These are phyloP conservation scores for Priceomyces medius DNA, from an alignment of 805 yeast genomes.

Conservation along the genomic window DNA sequence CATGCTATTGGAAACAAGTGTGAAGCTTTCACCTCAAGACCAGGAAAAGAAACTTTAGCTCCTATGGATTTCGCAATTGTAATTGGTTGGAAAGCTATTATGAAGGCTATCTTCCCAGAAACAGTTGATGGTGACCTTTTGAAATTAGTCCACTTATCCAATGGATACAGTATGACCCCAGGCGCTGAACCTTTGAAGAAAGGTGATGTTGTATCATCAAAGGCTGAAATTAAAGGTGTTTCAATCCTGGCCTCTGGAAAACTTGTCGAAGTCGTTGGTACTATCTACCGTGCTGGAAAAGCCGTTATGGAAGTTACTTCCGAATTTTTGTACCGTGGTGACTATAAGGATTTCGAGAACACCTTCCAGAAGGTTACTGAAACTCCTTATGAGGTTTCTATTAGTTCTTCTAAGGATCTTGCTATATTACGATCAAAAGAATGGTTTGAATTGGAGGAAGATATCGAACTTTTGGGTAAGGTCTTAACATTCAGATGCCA, in stretches of 20 bases:
- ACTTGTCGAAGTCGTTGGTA: conserved; percentile 92
- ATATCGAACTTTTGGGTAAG: conserved; percentile 70
- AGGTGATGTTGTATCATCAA: conserved; percentile 81
- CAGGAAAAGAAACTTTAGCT: conserved; percentile 80
- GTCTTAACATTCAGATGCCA: conserved; percentile 86
- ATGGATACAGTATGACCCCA: conserved; percentile 89
- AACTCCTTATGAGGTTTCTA: conserved; percentile 76
- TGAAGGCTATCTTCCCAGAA: conserved; percentile 96
- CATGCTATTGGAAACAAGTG: conserved; percentile 97
- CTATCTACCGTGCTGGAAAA: conserved; percentile 68
- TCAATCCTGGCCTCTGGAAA: conserved; percentile 91
- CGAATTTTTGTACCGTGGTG: conserved; percentile 95
- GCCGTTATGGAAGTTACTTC: conserved; percentile 94
- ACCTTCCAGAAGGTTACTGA: conserved; percentile 88
- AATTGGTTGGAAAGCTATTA: conserved; percentile 97
- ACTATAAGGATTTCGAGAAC: conserved; percentile 81
- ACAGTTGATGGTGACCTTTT: conserved; percentile 95
- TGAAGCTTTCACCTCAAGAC: conserved; percentile 90
- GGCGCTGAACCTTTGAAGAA: conserved; percentile 87
- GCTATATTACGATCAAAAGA: conserved; percentile 94
- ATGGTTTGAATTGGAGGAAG: conserved; percentile 87
- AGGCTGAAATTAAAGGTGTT: conserved; percentile 85
- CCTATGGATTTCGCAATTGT: conserved; percentile 99
- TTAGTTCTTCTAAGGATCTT: conserved; percentile 79
- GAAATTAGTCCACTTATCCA: conserved; percentile 90